Base-by-base conservation (phyloP, 768 basidiomycete species). In the Suillus clintonianus region DNA sequence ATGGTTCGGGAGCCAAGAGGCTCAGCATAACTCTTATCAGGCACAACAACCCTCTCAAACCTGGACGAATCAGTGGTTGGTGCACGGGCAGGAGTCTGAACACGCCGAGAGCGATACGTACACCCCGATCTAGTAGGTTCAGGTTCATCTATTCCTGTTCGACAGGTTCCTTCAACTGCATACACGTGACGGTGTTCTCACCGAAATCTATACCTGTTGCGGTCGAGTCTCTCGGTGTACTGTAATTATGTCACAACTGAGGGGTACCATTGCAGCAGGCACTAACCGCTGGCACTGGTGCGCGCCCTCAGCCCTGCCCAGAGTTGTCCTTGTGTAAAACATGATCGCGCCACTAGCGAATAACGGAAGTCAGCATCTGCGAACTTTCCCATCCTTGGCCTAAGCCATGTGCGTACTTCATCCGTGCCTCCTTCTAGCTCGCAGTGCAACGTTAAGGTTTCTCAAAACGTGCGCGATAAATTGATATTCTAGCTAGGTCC, bases 51-150 rank as follows among this genome's bases (percentile, higher is more conserved):
- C 63, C 7, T 63, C 64, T n/a, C 64, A 70, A n/a, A 64, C 68
- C 56, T 79, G 78, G 79, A 71, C 67, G 65, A 75, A 79, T 65
- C 74, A 79, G 64, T 84, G 82, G 82, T 70, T 76, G 36, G 69
- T 72, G 63, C 77, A 72, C 10, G 69, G 67, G 54, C 67, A 69
- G 34, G 57, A 73, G 54, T 65, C 62, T 63, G 50, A 65, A 59
- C 61, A 67, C 37, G 62, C 66, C 61, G 73, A 69, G 65, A 68
- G 65, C 53, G 68, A 72, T 65, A 67, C 70, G 9, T 70, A 76
- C 65, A 69, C 68, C 61, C 66, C 69, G 22, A 71, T 68, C 69
- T 77, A 76, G 62, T 67, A 51, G 50, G 30, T 30, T 19, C 47
- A 27, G 27, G 34, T n/a, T 54, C 36, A 37, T 55, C 22, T 22